phyloP scores from a whole-genome alignment of 176 grass and related monocot genomes.

The Carex cristatella region DNA sequence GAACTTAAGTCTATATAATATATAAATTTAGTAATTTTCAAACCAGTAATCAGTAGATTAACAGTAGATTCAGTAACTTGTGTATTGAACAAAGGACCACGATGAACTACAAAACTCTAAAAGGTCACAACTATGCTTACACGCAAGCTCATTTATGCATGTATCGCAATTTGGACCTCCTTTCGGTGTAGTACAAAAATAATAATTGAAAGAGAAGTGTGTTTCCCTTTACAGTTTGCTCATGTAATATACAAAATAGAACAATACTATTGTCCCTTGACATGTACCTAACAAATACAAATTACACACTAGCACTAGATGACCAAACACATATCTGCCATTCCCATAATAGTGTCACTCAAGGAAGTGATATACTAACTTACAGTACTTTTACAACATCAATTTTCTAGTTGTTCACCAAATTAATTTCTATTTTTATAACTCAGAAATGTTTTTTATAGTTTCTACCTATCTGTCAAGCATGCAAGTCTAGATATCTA shows the following conservation, averaged over 20 bases:
- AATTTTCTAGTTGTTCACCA: constrained; percentile 1
- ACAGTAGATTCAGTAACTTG: not conserved
- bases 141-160: not conserved
- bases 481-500: not conserved
- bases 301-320: not conserved
- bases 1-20: not conserved
- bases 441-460: not conserved
- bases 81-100: not conserved
- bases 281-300: not conserved
- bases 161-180: not conserved
- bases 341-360: not conserved
- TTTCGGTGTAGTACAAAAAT: not conserved
- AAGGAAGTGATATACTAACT: not conserved
- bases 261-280: not conserved
- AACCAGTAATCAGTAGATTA: not conserved
- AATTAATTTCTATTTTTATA: not conserved
- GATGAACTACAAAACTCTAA: not conserved
- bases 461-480: not conserved
- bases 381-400: not conserved
- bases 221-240: not conserved
- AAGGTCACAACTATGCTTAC: not conserved
- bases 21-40: not conserved
- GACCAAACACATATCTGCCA: not conserved
- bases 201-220: not conserved
- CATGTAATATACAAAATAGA: not conserved